Evolutionary conservation across 176 grass and related monocot species (phyloP).

Genomic region (Themeda triandra): DNA sequence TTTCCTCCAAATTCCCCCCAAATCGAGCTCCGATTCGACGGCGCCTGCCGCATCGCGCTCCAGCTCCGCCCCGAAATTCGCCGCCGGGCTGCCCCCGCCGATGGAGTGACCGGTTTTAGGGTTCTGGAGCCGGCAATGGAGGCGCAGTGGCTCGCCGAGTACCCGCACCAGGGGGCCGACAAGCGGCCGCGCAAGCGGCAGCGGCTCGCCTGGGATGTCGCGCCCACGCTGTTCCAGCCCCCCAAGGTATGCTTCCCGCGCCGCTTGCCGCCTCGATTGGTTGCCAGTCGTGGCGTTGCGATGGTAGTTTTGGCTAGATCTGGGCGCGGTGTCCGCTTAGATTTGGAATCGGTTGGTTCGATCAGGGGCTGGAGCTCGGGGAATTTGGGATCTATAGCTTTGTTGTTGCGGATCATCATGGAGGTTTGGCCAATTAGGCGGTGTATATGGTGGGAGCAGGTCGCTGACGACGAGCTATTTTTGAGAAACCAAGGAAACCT

Average conservation of each 20-base stretch:
- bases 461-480: neutral
- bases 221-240: slow-evolving; percentile 57
- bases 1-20: neutral
- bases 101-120: slow-evolving; percentile 30
- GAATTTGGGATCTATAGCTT: neutral
- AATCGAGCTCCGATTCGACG: slow-evolving; percentile 10
- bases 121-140: slow-evolving; percentile 56
- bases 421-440: neutral
- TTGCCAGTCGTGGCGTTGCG: neutral
- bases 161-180: slow-evolving; percentile 61
- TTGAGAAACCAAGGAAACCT: too few species aligned
- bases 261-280: slow-evolving; percentile 20
- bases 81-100: neutral
- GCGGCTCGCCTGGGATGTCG: slow-evolving; percentile 73
- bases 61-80: neutral
- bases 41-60: neutral
- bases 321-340: neutral
- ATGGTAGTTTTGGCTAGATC: slow-evolving; percentile 13
- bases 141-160: slow-evolving; percentile 84
- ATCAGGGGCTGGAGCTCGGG: neutral
- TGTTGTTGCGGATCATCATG: neutral
- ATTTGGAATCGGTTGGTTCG: slow-evolving; percentile 5
- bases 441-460: neutral
- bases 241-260: slow-evolving; percentile 41
- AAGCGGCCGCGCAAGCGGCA: slow-evolving; percentile 81